phyloP scores from a whole-genome alignment of 441 rosid genomes.

The Croton laevigatus region DNA sequence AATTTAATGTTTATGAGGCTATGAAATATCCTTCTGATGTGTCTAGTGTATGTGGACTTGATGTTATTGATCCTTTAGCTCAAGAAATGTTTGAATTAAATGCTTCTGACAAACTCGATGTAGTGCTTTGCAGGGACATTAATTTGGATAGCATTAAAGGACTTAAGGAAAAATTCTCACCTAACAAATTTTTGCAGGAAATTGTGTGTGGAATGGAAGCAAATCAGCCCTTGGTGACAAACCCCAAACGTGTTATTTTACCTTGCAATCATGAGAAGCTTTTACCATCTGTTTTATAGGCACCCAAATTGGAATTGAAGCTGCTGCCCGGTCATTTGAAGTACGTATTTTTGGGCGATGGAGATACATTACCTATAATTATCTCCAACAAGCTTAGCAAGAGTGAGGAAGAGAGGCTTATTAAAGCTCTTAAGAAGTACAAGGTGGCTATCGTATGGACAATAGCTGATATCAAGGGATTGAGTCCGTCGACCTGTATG shows the following conservation, averaged over 20 bases:
- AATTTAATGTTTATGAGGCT: too few species aligned
- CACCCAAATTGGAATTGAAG: not conserved
- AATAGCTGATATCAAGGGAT: not conserved
- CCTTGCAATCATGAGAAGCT: too few species aligned
- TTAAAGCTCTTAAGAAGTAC: not conserved
- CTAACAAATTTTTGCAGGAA: too few species aligned
- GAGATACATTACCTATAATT: not conserved
- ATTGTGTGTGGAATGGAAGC: too few species aligned
- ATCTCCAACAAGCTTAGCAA: not conserved
- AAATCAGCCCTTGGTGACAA: too few species aligned
- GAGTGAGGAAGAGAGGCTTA: not conserved
- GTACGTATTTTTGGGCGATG: not conserved
- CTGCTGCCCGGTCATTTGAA: not conserved
- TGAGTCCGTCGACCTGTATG: too few species aligned
- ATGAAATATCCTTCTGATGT: not conserved
- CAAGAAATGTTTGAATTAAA: not conserved
- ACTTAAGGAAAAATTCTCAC: not conserved
- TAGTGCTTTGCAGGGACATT: not conserved
- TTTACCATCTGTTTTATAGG: not conserved
- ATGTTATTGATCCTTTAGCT: not conserved
- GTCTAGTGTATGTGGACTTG: not conserved
- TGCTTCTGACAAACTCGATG: not conserved
- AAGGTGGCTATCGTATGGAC: not conserved
- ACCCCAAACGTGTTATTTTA: too few species aligned
- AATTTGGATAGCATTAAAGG: not conserved